These are phyloP conservation scores for Penicillium canescens DNA, from an alignment of 495 filamentous ascomycete species.

Conservation along the genomic window DNA sequence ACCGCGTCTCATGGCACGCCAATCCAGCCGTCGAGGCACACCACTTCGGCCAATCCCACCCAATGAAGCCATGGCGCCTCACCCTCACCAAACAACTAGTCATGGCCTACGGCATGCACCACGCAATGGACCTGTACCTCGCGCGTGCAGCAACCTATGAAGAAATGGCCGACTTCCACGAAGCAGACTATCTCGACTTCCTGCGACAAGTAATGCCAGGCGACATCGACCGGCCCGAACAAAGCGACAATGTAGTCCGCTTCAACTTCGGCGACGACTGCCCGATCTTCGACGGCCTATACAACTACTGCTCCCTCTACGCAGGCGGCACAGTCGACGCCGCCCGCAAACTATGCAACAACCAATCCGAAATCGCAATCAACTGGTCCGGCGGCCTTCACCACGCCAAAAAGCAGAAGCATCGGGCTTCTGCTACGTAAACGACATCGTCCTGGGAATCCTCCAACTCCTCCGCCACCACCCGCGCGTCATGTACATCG, in stretches of 20 bases:
- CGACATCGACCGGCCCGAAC: conserved; percentile 47
- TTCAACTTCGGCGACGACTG: conserved; percentile 96
- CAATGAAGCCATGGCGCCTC: conserved; percentile 98
- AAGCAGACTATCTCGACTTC: conserved; percentile 86
- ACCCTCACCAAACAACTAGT: conserved; percentile 94
- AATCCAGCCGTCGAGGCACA: conserved; percentile 94
- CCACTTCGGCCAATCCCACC: conserved; percentile 92
- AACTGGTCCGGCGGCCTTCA: conserved; percentile 99
- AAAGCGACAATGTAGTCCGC: conserved; percentile 40
- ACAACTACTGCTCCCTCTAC: conserved; percentile 92
- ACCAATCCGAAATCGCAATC: conserved; percentile 91
- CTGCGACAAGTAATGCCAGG: conserved; percentile 50
- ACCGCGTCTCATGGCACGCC: conserved; percentile 95
- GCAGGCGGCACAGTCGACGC: conserved; percentile 88
- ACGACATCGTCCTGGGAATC: conserved; percentile 96
- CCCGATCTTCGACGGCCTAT: conserved; percentile 93
- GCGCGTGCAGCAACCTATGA: conserved; percentile 80
- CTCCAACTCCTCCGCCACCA: conserved; percentile 85
- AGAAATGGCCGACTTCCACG: conserved; percentile 86
- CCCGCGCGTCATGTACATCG: conserved; percentile 92
- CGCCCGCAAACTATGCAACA: conserved; percentile 80
- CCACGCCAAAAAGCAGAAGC: conserved; percentile 92
- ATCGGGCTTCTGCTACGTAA: conserved; percentile 96
- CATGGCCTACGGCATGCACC: conserved; percentile 89
- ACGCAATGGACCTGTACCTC: conserved; percentile 90